phyloP scores from a whole-genome alignment of 2,329 filamentous ascomycete species.

The Trichoderma arundinaceum region DNA sequence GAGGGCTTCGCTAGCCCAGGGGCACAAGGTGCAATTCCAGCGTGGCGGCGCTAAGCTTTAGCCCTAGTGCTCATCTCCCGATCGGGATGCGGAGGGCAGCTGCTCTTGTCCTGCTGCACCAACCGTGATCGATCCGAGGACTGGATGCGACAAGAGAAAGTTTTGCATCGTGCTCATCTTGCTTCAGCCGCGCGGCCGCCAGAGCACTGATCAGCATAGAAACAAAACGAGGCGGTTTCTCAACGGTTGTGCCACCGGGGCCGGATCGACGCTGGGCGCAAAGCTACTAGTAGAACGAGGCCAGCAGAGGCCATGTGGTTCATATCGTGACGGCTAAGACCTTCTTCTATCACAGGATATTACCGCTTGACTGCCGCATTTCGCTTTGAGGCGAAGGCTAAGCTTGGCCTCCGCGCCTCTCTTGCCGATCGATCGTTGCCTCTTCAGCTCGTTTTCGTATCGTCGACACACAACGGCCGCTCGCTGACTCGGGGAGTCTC shows the following conservation, averaged over 20 bases:
- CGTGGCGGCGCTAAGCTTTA: slow-evolving; percentile 26
- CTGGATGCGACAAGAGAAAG: background rate
- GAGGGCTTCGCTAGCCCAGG: slow-evolving; percentile 15
- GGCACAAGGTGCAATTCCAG: slow-evolving; percentile 24
- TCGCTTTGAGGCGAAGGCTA: background rate
- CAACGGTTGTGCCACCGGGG: background rate
- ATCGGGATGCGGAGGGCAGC: slow-evolving; percentile 20
- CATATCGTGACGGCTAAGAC: too few relatives aligned
- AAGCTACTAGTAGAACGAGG: background rate
- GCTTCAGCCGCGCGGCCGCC: slow-evolving; percentile 8
- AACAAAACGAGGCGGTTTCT: background rate
- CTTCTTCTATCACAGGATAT: background rate
- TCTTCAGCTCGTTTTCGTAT: slow-evolving; percentile 11
- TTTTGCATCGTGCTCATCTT: background rate
- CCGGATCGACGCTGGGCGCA: background rate
- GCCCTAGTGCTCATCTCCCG: slow-evolving; percentile 26
- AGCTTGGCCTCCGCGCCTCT: background rate
- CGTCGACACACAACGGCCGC: background rate
- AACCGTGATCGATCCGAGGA: slow-evolving; percentile 5
- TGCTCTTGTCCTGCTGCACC: background rate
- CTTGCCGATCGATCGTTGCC: too few relatives aligned
- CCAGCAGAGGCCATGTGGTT: background rate
- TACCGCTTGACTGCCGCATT: background rate
- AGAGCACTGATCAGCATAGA: background rate
- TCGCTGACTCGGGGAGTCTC: slow-evolving; percentile 30